These are phyloP conservation scores for Stevia rebaudiana DNA, from an alignment of 140 eudicot species.

Conservation along the genomic window DNA sequence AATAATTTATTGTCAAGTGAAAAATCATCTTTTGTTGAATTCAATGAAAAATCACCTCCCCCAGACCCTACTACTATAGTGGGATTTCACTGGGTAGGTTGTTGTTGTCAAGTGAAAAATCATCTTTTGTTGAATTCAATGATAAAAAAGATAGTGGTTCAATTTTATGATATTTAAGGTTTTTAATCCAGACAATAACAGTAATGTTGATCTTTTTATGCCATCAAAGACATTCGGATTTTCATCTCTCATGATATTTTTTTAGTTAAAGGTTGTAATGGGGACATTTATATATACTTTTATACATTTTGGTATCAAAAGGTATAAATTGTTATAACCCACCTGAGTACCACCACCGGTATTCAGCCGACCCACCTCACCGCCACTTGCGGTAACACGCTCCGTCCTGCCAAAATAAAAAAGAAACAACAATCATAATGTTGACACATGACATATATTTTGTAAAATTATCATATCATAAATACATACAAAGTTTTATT, in stretches of 20 bases:
- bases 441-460: background rate
- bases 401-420: slow-evolving; percentile 51
- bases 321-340: slow-evolving; percentile 3
- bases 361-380: slow-evolving; percentile 93
- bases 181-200: too few species aligned
- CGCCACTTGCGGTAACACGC: slow-evolving; percentile 84
- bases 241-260: background rate
- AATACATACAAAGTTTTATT: slow-evolving; percentile 1
- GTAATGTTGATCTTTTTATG: background rate
- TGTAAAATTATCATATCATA: background rate
- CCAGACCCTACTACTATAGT: too few species aligned
- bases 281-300: background rate
- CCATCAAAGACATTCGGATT: background rate
- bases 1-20: background rate
- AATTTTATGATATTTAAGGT: too few species aligned
- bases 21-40: background rate
- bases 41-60: too few species aligned
- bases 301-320: background rate
- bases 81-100: too few species aligned
- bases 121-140: too few species aligned
- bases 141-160: too few species aligned
- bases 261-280: background rate
- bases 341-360: slow-evolving; percentile 97
- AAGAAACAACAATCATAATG: background rate
- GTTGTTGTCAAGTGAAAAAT: too few species aligned